Evolutionary conservation across 495 filamentous ascomycete species (phyloP).

Genomic region (Trichocladium antarcticum): DNA sequence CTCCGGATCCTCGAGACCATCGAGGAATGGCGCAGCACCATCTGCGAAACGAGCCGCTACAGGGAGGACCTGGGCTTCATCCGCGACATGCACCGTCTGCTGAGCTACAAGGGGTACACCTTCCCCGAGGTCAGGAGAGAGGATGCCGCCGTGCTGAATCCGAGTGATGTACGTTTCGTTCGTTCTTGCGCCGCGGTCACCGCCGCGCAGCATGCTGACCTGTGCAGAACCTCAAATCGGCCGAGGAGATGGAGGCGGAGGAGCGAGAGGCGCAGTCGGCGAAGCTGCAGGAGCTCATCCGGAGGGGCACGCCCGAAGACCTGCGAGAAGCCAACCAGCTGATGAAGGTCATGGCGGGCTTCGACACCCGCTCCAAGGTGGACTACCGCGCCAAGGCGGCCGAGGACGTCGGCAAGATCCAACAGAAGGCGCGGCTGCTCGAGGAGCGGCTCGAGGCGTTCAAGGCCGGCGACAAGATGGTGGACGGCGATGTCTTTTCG

Average conservation of each 20-base stretch:
- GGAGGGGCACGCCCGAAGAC: slow-evolving; percentile 81
- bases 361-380: slow-evolving; percentile 86
- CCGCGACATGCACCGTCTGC: slow-evolving; percentile 89
- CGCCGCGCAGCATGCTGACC: background rate
- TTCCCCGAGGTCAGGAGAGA: slow-evolving; percentile 87
- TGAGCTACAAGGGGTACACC: slow-evolving; percentile 92
- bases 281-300: slow-evolving; percentile 92
- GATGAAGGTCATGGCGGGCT: slow-evolving; percentile 99
- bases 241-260: slow-evolving; percentile 98
- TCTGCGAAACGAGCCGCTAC: slow-evolving; percentile 94
- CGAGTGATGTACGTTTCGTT: slow-evolving; percentile 90
- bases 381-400: slow-evolving; percentile 97
- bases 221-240: slow-evolving; percentile 76
- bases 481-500: slow-evolving; percentile 89
- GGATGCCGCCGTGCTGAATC: slow-evolving; percentile 94
- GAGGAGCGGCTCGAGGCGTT: slow-evolving; percentile 87
- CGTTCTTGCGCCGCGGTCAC: background rate
- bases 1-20: slow-evolving; percentile 89
- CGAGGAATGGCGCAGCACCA: slow-evolving; percentile 96
- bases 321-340: slow-evolving; percentile 90
- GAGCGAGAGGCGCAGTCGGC: slow-evolving; percentile 89
- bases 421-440: slow-evolving; percentile 80
- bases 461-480: slow-evolving; percentile 68
- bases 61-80: slow-evolving; percentile 96
- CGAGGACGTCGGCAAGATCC: slow-evolving; percentile 85